phyloP scores from a whole-genome alignment of 192 early-diverging fungal genomes.

The Mortierella antarctica region DNA sequence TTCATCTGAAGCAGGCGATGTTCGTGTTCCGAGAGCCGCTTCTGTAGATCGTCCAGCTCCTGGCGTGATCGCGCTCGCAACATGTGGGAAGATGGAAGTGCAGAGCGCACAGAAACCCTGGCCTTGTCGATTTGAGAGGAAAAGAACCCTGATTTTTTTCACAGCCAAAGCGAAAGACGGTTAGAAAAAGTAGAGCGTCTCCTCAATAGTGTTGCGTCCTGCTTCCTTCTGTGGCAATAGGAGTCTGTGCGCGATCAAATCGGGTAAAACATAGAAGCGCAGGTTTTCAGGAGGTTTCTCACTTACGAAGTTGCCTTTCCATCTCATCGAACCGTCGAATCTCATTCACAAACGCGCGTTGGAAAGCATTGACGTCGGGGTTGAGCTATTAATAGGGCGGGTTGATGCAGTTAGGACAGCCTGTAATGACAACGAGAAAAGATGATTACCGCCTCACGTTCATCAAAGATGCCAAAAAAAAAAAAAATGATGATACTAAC shows the following conservation, averaged over 20 bases:
- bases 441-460: background rate
- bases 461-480: background rate
- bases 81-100: slow-evolving; percentile 58
- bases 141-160: slow-evolving; percentile 76
- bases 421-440: slow-evolving; percentile 5
- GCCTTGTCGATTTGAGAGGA: slow-evolving; percentile 81
- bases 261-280: background rate
- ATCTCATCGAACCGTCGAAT: slow-evolving; percentile 97
- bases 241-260: background rate
- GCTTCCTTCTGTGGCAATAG: no score
- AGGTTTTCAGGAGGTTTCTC: background rate
- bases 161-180: no score
- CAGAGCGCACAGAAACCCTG: slow-evolving; percentile 68
- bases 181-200: no score
- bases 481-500: slow-evolving; percentile 58
- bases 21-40: slow-evolving; percentile 83
- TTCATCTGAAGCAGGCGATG: slow-evolving; percentile 87
- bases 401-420: no score
- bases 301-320: slow-evolving; percentile 93
- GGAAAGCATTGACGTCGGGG: slow-evolving; percentile 94
- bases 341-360: slow-evolving; percentile 94
- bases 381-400: slow-evolving; percentile 75
- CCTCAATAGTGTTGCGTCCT: no score
- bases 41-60: slow-evolving; percentile 95
- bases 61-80: slow-evolving; percentile 80